phyloP scores from a whole-genome alignment of 2,329 filamentous ascomycete species.

The Ophiobolus disseminans region DNA sequence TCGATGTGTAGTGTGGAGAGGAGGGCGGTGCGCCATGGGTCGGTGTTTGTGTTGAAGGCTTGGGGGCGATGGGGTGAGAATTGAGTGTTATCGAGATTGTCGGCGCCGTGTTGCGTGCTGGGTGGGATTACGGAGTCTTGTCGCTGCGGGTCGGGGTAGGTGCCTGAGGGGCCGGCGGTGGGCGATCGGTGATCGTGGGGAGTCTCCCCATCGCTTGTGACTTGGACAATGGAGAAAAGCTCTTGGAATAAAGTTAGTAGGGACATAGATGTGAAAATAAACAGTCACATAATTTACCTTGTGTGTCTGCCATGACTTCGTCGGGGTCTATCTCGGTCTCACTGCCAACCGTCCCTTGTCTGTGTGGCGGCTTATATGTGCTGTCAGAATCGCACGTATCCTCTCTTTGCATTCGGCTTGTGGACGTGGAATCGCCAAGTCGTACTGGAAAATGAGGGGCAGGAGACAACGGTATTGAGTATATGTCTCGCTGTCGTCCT shows the following conservation, averaged over 20 bases:
- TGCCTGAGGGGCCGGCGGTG: constrained; percentile 19
- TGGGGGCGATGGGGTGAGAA: no score
- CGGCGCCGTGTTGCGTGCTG: constrained; percentile 4
- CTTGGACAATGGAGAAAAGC: background rate
- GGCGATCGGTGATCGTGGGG: background rate
- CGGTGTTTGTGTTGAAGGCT: background rate
- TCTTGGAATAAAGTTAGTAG: background rate
- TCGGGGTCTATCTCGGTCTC: constrained; percentile 13
- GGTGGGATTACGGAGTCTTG: constrained; percentile 17
- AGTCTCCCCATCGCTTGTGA: background rate
- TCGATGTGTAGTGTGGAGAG: background rate
- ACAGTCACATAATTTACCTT: constrained; percentile 5
- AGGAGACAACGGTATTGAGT: constrained; percentile 10
- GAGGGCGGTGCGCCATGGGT: background rate
- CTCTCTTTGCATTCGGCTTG: no score
- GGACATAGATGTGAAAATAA: background rate
- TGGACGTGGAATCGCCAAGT: no score
- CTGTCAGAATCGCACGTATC: constrained; percentile 5
- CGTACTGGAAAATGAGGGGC: background rate
- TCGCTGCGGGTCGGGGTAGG: constrained; percentile 8
- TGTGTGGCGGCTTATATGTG: constrained; percentile 1
- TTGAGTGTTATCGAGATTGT: background rate
- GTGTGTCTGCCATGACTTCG: constrained; percentile 2
- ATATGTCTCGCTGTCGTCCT: constrained; percentile 6
- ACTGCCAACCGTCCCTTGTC: constrained; percentile 12